A percentile compares a stretch with the other conserved stretches of the same genome.
phyloP scores from a whole-genome alignment of 2,329 filamentous ascomycete species.

The Colletotrichum incanum region DNA sequence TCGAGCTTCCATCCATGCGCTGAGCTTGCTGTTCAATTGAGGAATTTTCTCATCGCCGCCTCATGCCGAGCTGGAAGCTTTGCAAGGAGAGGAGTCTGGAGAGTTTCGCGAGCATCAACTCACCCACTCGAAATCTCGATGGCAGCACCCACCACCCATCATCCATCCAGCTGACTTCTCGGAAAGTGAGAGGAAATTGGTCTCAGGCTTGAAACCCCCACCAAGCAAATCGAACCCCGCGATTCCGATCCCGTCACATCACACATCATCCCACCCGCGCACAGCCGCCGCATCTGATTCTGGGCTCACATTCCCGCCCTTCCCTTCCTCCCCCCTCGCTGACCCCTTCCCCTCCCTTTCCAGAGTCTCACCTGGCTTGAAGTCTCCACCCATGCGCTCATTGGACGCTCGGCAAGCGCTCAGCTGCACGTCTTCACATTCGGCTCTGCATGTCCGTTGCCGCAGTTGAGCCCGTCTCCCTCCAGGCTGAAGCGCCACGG shows the following conservation, averaged over 20 bases:
- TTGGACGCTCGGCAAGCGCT: slow-evolving; percentile 36
- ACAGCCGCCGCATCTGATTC: slow-evolving; percentile 28
- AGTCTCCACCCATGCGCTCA: slow-evolving; percentile 22
- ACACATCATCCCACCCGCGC: slow-evolving; percentile 29
- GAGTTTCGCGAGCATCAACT: neutral
- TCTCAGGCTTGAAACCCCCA: slow-evolving; percentile 12
- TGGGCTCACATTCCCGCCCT: slow-evolving; percentile 26
- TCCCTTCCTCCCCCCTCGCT: neutral
- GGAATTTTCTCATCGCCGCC: neutral
- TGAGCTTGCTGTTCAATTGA: slow-evolving; percentile 4
- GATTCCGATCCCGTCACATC: slow-evolving; percentile 36
- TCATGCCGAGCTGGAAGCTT: slow-evolving; percentile 2
- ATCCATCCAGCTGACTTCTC: neutral
- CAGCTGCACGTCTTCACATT: slow-evolving; percentile 17
- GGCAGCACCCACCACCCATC: slow-evolving; percentile 1
- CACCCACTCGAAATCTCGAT: slow-evolving; percentile 22
- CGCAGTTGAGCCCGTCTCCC: slow-evolving; percentile 6
- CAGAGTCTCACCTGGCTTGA: neutral
- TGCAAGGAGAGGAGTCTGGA: neutral
- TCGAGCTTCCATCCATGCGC: slow-evolving; percentile 34
- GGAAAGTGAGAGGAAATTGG: slow-evolving; percentile 10
- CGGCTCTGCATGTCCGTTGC: slow-evolving; percentile 12
- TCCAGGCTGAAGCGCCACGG: slow-evolving; percentile 11
- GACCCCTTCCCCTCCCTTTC: slow-evolving; percentile 4
- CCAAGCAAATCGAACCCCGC: slow-evolving; percentile 32